Conservation (phyloP, 202 grass and related monocot species). For the Saccharum hybrid region DNA sequence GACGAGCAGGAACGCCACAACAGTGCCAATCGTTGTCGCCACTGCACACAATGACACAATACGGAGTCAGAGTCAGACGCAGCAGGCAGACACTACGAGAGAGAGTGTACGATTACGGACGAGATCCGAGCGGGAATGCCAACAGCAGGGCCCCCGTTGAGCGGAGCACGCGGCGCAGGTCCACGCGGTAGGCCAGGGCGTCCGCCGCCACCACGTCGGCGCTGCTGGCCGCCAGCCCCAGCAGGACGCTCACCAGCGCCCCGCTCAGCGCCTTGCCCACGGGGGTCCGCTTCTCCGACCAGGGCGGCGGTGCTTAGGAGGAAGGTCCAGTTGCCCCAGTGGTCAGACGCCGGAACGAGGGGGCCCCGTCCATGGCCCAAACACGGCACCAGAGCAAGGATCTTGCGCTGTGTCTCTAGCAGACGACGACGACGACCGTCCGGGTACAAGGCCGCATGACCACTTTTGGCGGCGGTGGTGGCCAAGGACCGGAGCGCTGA, state of each 20-base stretch:
- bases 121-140: no score
- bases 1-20: slow-evolving; percentile 65
- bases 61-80: not conserved
- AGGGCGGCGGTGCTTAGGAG: no score
- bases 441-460: not conserved
- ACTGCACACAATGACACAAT: slow-evolving; percentile 38
- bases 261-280: no score
- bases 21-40: slow-evolving; percentile 67
- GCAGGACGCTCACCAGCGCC: no score
- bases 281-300: no score
- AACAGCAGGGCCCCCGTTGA: slow-evolving; percentile 64
- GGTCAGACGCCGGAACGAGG: no score
- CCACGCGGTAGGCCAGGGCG: no score
- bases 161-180: slow-evolving; percentile 53
- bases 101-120: slow-evolving; percentile 35
- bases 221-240: no score
- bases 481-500: no score
- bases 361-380: no score
- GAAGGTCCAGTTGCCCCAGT: no score
- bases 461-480: not conserved
- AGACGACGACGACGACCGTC: not conserved
- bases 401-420: not conserved
- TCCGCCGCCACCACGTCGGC: no score
- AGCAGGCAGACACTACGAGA: slow-evolving; percentile 22
- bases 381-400: not conserved